Evolutionary conservation across 2,329 filamentous ascomycete genomes (phyloP).

Genomic region (Didymella pomorum): DNA sequence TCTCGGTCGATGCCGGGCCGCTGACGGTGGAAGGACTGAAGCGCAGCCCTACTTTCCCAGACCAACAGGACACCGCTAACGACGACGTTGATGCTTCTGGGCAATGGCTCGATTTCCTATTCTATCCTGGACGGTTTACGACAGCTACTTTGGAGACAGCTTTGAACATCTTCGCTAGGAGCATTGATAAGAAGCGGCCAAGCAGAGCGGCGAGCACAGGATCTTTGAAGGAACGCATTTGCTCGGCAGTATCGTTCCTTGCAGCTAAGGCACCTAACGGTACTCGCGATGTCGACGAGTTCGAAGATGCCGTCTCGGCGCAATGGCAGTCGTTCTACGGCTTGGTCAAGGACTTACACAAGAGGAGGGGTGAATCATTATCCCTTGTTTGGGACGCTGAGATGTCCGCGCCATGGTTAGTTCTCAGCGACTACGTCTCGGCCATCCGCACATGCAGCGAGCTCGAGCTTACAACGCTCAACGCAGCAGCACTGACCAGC

Average conservation of each 20-base stretch:
- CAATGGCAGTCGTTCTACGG: constrained; percentile 94
- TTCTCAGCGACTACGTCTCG: constrained; percentile 82
- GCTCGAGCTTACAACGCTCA: constrained; percentile 78
- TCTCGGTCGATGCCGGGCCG: constrained; percentile 53
- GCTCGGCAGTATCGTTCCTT: constrained; percentile 73
- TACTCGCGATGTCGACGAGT: constrained; percentile 77
- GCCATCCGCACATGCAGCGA: constrained; percentile 80
- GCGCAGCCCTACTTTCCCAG: constrained; percentile 49
- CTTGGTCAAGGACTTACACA: constrained; percentile 84
- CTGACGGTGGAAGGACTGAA: constrained; percentile 53
- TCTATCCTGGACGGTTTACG: constrained; percentile 84
- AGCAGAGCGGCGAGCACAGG: constrained; percentile 49
- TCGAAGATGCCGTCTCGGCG: constrained; percentile 74
- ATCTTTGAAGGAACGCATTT: constrained; percentile 78
- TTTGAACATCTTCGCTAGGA: constrained; percentile 80
- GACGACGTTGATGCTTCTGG: constrained; percentile 66
- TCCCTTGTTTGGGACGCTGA: constrained; percentile 77
- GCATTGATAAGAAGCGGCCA: constrained; percentile 48
- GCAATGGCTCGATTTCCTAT: constrained; percentile 84
- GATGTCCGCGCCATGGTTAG: constrained; percentile 79
- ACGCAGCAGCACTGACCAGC: constrained; percentile 57
- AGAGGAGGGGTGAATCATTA: constrained; percentile 81
- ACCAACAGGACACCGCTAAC: constrained; percentile 42
- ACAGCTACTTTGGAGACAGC: constrained; percentile 82
- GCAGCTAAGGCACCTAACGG: constrained; percentile 70